Evolutionary conservation across 2,329 filamentous ascomycete species (phyloP).

Genomic region (Samsoniella hepiali): DNA sequence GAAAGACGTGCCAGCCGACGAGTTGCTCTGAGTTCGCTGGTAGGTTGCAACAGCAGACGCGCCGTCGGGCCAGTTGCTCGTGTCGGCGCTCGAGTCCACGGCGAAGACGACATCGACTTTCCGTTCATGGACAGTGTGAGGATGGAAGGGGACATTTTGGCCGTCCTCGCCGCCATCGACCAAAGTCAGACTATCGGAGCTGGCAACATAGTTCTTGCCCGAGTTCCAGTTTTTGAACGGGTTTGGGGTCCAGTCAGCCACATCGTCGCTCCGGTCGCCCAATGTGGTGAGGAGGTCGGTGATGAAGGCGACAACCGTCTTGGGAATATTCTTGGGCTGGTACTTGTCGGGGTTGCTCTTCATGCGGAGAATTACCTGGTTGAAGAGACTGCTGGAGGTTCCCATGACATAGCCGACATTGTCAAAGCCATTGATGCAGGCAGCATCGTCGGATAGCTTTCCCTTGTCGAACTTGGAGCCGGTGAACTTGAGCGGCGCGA

Average conservation of each 20-base stretch:
- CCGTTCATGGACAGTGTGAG: slow-evolving; percentile 48
- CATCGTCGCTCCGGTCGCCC: slow-evolving; percentile 65
- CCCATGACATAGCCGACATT: slow-evolving; percentile 79
- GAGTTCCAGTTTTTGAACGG: slow-evolving; percentile 54
- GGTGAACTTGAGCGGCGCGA: slow-evolving; percentile 57
- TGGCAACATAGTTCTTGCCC: slow-evolving; percentile 39
- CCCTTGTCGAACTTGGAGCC: slow-evolving; percentile 57
- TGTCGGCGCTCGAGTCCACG: slow-evolving; percentile 63
- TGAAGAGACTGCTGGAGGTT: slow-evolving; percentile 79
- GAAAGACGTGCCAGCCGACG: slow-evolving; percentile 55
- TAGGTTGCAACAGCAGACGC: slow-evolving; percentile 57
- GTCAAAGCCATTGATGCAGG: slow-evolving; percentile 64
- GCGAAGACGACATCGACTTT: slow-evolving; percentile 62
- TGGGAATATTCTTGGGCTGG: slow-evolving; percentile 46
- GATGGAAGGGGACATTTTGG: slow-evolving; percentile 78
- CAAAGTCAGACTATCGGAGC: slow-evolving; percentile 59
- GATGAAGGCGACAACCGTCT: slow-evolving; percentile 44
- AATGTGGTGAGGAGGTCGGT: slow-evolving; percentile 49
- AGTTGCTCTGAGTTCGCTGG: slow-evolving; percentile 44
- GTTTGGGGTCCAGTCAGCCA: slow-evolving; percentile 67
- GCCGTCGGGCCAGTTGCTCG: slow-evolving; percentile 58
- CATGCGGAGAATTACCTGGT: slow-evolving; percentile 68
- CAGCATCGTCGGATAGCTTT: slow-evolving; percentile 41
- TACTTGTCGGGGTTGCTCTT: slow-evolving; percentile 43
- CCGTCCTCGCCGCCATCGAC: slow-evolving; percentile 78